phyloP scores from a whole-genome alignment of 805 yeast genomes.

The Blastobotrys peoriensis region DNA sequence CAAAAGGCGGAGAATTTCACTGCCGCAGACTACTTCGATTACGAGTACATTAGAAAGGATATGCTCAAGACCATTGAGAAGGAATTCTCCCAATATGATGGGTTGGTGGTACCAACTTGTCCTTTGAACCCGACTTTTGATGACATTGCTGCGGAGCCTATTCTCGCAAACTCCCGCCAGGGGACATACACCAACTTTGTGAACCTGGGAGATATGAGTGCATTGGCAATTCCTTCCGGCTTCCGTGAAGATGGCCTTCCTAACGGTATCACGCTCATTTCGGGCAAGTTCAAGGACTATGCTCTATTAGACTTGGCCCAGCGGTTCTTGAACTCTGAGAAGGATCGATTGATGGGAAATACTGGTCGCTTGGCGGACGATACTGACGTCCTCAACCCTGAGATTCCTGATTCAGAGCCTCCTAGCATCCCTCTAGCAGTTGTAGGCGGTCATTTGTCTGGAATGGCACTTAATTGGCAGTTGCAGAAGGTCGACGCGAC shows the following conservation, averaged over 20 bases:
- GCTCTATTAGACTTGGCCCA: conserved; percentile 82
- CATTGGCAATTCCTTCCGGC: conserved; percentile 86
- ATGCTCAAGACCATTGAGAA: conserved; percentile 60
- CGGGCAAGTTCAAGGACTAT: conserved; percentile 77
- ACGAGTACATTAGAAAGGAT: conserved; percentile 80
- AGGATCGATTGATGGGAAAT: conserved; percentile 56
- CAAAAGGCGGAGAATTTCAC: conserved; percentile 68
- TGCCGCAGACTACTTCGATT: conserved; percentile 80
- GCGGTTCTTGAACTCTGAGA: conserved; percentile 48
- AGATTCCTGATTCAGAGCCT: conserved; percentile 40
- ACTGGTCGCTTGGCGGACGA: conserved; percentile 34
- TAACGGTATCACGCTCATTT: conserved; percentile 80
- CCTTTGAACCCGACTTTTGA: conserved; percentile 84
- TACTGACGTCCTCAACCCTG: conserved; percentile 35
- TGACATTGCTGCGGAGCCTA: conserved; percentile 70
- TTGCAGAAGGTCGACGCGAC: conserved; percentile 75
- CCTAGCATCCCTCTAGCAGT: conserved; percentile 70
- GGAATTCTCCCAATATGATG: conserved; percentile 58
- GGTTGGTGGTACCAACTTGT: conserved; percentile 84
- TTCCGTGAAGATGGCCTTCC: conserved; percentile 86
- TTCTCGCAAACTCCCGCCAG: conserved; percentile 77
- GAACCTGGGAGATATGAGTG: conserved; percentile 88
- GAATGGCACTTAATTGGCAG: conserved; percentile 92
- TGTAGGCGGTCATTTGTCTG: conserved; percentile 91
- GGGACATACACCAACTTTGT: conserved; percentile 99